Evolutionary conservation across 1,284 basidiomycete genomes (phyloP).

Genomic region (Singerocomus inundabilis): DNA sequence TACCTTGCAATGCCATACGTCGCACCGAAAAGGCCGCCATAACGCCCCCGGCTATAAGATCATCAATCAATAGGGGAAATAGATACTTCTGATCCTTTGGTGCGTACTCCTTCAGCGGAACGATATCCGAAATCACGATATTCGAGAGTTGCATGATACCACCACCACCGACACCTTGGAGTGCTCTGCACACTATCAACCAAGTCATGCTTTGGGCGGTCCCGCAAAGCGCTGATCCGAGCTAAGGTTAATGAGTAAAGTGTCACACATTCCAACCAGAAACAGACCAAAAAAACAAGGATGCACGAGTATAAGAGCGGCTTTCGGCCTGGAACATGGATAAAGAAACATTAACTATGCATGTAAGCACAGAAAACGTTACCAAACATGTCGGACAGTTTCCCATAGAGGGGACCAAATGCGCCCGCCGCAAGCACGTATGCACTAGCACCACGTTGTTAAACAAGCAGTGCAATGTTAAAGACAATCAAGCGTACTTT

Average conservation of each 20-base stretch:
- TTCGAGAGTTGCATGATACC: slow-evolving; percentile 39
- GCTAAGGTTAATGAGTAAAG: slow-evolving; percentile 8
- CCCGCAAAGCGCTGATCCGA: slow-evolving; percentile 51
- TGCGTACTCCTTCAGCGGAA: slow-evolving; percentile 32
- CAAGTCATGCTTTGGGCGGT: slow-evolving; percentile 48
- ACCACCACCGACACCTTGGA: slow-evolving; percentile 56
- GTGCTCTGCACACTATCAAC: slow-evolving; percentile 46
- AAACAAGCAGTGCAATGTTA: no score
- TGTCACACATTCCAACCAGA: neutral
- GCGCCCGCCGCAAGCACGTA: slow-evolving; percentile 39
- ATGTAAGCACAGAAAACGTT: no score
- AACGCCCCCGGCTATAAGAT: slow-evolving; percentile 38
- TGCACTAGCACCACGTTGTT: slow-evolving; percentile 20
- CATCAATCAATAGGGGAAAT: no score
- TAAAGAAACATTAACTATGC: slow-evolving; percentile 6
- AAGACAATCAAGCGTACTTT: slow-evolving; percentile 17
- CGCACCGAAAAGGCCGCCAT: slow-evolving; percentile 40
- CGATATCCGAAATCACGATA: slow-evolving; percentile 41
- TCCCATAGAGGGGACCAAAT: slow-evolving; percentile 40
- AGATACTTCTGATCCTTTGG: no score
- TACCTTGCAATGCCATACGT: slow-evolving; percentile 46
- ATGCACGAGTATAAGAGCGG: slow-evolving; percentile 39
- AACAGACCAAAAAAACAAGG: slow-evolving; percentile 35
- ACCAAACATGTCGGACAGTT: slow-evolving; percentile 35
- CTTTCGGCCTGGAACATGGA: slow-evolving; percentile 33